These are phyloP conservation scores for Phytophthora constricta DNA, from an alignment of 352 stramenopile genomes.

Conservation along the genomic window DNA sequence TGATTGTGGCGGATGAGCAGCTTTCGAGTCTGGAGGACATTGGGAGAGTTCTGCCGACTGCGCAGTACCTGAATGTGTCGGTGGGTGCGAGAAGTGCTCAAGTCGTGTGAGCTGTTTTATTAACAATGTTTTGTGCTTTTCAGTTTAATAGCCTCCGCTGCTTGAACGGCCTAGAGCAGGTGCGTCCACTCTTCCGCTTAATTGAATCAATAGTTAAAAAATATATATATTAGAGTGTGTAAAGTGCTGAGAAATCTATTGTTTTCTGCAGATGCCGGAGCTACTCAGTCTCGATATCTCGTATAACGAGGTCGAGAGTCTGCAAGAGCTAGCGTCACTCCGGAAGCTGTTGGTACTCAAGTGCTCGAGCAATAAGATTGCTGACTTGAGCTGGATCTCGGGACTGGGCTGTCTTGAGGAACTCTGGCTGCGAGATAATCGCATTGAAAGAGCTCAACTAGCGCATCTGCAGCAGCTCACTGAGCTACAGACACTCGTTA, in stretches of 20 bases:
- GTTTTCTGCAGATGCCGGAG: constrained; percentile 35
- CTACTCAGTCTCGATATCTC: constrained; percentile 69
- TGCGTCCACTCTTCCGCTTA: constrained; percentile 15
- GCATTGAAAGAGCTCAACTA: constrained; percentile 56
- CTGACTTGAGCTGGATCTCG: constrained; percentile 51
- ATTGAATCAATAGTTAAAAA: neutral
- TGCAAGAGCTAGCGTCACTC: constrained; percentile 51
- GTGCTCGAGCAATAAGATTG: constrained; percentile 63
- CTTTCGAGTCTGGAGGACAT: constrained; percentile 41
- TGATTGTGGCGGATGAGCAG: constrained; percentile 66
- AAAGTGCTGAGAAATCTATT: neutral
- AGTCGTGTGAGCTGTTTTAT: no score
- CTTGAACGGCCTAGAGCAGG: constrained; percentile 52
- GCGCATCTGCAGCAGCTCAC: constrained; percentile 49
- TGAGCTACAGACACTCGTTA: constrained; percentile 54
- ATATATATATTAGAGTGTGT: neutral
- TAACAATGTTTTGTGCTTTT: neutral
- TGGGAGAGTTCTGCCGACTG: constrained; percentile 17
- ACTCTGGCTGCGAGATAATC: constrained; percentile 69
- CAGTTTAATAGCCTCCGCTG: constrained; percentile 70
- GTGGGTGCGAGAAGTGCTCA: no score
- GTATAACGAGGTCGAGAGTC: constrained; percentile 59
- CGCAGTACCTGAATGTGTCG: constrained; percentile 68
- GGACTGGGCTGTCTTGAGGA: constrained; percentile 46
- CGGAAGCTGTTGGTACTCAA: constrained; percentile 55